Evolutionary conservation across 148 eudicot genomes (phyloP), one percentile per base, ranked within the genome.

Genomic region (Heliosperma pusillum): DNA sequence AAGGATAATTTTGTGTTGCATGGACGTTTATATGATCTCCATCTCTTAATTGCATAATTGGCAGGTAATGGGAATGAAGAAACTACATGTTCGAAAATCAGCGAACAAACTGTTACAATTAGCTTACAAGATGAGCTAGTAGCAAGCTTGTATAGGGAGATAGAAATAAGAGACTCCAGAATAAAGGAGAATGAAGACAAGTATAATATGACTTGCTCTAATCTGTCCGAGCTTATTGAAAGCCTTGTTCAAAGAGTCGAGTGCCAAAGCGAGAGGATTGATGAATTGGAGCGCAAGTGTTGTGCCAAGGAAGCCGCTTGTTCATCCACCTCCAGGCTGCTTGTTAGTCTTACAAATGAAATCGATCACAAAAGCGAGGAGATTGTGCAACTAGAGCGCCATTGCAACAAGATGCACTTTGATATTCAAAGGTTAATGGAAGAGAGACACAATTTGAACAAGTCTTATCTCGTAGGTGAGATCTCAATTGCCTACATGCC

Each of bases 111-210:
- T 29, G 9, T 5, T 42, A 27, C 29, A 15, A 42, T 40, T 56
- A 60, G 27, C 74, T 45, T 74, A 0, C 74, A n/a, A 44, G 68
- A 59, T 69, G 47, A 47, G 24, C 15, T 13, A 27, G 50, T 66
- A 26, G 63, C 66, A 72, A 72, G 69, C 59, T 63, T 74, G 73
- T 58, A 27, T 69, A 25, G 17, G 73, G 79, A 76, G 45, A 69
- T 68, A 40, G 57, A 57, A 15, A 25, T 68, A 50, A 68, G 72
- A 57, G 20, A 68, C 30, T 57, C 58, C 7, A 57, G 45, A 42
- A 57, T 76, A 40, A 19, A 68, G 25, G 73, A 68, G 68, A 17
- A 58, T 5, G 26, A 58, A 40, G 26, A 62, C 3, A 77, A 61
- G 53, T 63, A 70, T 70, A 21, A 60, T 61, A 44, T 9, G 70